These are phyloP conservation scores for Ophiostoma australiae DNA, from an alignment of 2,329 filamentous ascomycete genomes.

Conservation along the genomic window DNA sequence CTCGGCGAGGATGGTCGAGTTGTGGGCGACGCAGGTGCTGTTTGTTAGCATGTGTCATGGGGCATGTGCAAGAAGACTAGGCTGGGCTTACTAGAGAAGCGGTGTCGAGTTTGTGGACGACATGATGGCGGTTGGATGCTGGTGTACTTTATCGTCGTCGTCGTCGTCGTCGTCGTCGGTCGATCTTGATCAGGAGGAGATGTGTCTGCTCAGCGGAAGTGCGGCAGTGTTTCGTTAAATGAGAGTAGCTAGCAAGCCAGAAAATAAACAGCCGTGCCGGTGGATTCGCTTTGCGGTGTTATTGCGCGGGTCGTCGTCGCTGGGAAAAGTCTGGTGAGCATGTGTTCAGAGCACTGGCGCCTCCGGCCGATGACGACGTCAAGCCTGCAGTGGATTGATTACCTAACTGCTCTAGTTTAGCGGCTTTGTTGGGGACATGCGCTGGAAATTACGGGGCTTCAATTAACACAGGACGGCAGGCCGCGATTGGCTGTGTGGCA, in stretches of 20 bases:
- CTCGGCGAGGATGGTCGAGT: slow-evolving; percentile 87
- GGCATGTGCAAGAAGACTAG: neutral
- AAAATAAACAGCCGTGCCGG: neutral
- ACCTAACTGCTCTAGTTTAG: neutral
- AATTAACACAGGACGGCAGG: neutral
- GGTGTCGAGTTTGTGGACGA: slow-evolving; percentile 20
- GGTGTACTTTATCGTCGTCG: neutral
- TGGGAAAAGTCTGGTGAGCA: neutral
- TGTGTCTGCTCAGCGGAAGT: neutral
- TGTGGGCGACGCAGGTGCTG: slow-evolving; percentile 90
- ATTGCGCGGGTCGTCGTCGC: neutral
- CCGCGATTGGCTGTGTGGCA: slow-evolving; percentile 1
- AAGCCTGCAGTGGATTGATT: neutral
- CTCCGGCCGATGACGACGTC: slow-evolving; percentile 11
- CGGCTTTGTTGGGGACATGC: neutral
- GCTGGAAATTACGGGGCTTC: neutral
- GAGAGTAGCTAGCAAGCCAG: neutral
- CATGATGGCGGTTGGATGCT: slow-evolving; percentile 1
- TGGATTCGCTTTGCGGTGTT: neutral
- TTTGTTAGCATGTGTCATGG: neutral
- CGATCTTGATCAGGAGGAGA: neutral
- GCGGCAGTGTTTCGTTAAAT: neutral
- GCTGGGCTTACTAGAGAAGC: slow-evolving; percentile 26
- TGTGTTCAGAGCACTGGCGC: neutral
- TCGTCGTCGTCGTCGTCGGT: neutral